Evolutionary conservation across 1,139 yeast species (phyloP).

Genomic region (Pichia sp.): DNA sequence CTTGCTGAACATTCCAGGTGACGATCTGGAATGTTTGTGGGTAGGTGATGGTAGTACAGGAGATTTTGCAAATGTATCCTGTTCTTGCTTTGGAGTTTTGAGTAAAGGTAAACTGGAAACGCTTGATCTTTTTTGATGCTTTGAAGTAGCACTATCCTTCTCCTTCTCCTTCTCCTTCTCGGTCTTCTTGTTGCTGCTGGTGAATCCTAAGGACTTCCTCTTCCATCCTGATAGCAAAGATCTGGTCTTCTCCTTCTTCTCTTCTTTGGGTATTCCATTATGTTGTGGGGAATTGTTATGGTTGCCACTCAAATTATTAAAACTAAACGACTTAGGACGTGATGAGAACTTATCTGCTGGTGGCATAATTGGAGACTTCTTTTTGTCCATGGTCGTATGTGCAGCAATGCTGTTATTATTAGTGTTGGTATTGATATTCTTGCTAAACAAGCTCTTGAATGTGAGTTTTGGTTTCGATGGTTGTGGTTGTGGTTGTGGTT

Average conservation of each 20-base stretch:
- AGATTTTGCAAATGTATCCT: not conserved
- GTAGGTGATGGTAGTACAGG: constrained; percentile 5
- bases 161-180: not conserved
- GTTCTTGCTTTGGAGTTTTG: not conserved
- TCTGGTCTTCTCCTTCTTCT: constrained; percentile 21
- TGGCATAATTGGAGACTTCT: constrained; percentile 5
- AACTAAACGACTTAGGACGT: constrained; percentile 14
- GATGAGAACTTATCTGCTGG: constrained; percentile 2
- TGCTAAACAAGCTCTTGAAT: constrained; percentile 24
- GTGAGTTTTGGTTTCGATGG: constrained; percentile 21
- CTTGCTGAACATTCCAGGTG: constrained; percentile 5
- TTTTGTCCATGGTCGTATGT: constrained; percentile 1
- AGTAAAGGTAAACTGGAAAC: constrained; percentile 8
- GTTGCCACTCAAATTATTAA: constrained; percentile 3
- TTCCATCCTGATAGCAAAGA: constrained; percentile 26
- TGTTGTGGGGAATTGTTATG: not conserved
- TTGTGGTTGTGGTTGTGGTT: too few relatives aligned
- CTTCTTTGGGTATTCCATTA: too few relatives aligned
- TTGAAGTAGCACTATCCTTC: not conserved
- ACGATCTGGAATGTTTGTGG: constrained; percentile 11
- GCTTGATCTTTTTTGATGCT: constrained; percentile 2
- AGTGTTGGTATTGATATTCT: constrained; percentile 4
- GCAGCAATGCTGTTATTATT: not conserved
- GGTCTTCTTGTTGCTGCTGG: not conserved
- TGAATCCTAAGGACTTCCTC: constrained; percentile 21